A percentile compares a stretch with the other conserved stretches of the same genome.
phyloP scores from a whole-genome alignment of 73 alveolate genomes.

The Paramecium bursaria region DNA sequence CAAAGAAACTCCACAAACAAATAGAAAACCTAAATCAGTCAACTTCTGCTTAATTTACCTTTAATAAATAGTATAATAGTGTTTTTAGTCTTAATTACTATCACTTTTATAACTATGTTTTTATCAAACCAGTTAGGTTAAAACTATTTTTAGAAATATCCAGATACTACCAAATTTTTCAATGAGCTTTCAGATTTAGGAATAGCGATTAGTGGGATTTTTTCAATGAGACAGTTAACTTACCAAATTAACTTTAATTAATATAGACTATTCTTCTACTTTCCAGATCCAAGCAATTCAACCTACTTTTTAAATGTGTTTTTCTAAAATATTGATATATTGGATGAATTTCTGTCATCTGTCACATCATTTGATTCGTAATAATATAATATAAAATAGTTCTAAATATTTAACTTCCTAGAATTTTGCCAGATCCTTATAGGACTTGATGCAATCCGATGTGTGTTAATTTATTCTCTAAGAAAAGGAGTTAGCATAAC shows the following conservation, averaged over 20 bases:
- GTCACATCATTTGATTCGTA: slow-evolving; percentile 8
- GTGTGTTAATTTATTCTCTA: slow-evolving; percentile 8
- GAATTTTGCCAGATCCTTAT: not conserved
- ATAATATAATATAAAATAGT: not conserved
- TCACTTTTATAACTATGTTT: slow-evolving; percentile 2
- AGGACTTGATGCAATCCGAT: not conserved
- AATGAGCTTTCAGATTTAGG: slow-evolving; percentile 32
- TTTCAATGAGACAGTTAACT: slow-evolving; percentile 50
- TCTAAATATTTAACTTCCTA: slow-evolving; percentile 1
- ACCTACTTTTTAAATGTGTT: not conserved
- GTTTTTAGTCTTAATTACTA: not conserved
- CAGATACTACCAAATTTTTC: slow-evolving; percentile 24
- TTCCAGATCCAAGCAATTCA: slow-evolving; percentile 1
- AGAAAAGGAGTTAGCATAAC: slow-evolving; percentile 2
- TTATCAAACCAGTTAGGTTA: slow-evolving; percentile 3
- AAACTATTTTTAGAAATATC: slow-evolving; percentile 38
- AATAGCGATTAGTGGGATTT: slow-evolving; percentile 38
- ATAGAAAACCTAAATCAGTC: not conserved
- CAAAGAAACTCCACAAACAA: not conserved
- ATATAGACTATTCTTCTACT: too few species aligned
- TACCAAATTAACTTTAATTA: too few species aligned
- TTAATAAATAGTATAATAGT: not conserved
- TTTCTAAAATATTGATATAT: not conserved
- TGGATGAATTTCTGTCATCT: not conserved
- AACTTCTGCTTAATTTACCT: not conserved